Evolutionary conservation across 345 rosid genomes (phyloP), one percentile per base, ranked within the genome.

Genomic region (Cochlearia excelsa): DNA sequence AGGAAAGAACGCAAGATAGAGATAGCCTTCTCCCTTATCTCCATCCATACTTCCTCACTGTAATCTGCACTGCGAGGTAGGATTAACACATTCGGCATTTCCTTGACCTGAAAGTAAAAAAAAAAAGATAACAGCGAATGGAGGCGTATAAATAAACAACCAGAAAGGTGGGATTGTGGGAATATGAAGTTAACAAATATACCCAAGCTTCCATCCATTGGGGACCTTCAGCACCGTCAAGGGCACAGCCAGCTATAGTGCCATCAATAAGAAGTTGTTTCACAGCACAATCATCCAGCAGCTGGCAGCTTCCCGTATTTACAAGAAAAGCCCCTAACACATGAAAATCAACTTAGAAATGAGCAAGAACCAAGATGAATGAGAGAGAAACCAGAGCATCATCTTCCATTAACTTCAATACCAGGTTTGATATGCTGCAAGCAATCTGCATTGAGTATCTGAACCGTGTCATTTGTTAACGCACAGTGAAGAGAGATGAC

Each of bases 131-230:
- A 16, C 23, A 9, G 9, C 6, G 30, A 58, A 38, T 30, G 6
- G 1, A 7, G 3, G 46, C 23, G 23, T 16, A 16, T 16, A 16
- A 16, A 60, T 6, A 45, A 38, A 60, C 1, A 46, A 53, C 26
- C 39, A 26, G 46, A 37, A 51, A 48, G 28, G 35, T 4, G 10
- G 43, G 43, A 2, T 0, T 1, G 2, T 10, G 11, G 9, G 46
- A 9, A 65, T 45, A 39, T 57, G 57, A 49, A 65, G 31, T 46
- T 45, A 3, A 46, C 8, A 46, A 16, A 74, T 87, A 74, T 87
- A 94, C 99, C 99, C 99, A 90, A 56, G 97, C 99, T 86, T 94
- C 99, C 97, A 94, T 90, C 99, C 97, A 94, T 26, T 87, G 97
- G 27, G 99, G 99, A 57, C 99, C 97, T 80, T 94, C 99, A 54